Base-by-base conservation (phyloP, 176 grass and related monocot species). In the Chloris gayana region DNA sequence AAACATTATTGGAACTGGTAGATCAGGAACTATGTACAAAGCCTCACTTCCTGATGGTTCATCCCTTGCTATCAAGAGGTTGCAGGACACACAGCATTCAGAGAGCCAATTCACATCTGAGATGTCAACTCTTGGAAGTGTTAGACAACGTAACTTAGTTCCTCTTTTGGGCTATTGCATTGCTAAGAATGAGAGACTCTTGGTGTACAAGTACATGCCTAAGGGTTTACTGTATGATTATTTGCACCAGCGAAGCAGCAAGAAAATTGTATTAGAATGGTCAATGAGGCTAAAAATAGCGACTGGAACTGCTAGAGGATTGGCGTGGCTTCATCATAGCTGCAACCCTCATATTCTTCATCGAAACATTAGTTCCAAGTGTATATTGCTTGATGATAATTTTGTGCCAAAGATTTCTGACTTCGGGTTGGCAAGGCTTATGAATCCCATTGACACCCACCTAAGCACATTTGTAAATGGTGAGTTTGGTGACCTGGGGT, bases 391-490 rank as follows among this genome's bases (percentile, higher is more conserved):
- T 1, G 95, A 95, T 85, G 90, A 93, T 82, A 81, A 93, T 47
- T 89, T 87, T 41, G 86, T 91, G 27, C 88, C 95, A 51, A 98
- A 95, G 63, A 98, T 98, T 53, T 95, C 95, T 24, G 95, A 98
- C 74, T 98, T 98, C 46, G 95, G 95, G 17, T n/a, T 98, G 74
- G 95, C 95, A 73, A 88, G 90, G 89, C 92, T 94, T 64, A 98
- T 98, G 95, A 98, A 98, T 89, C 90, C 92, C 15, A 81, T 98
- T 35, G 92, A 98, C 67, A 98, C 95, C 31, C 95, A 94, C 86
- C 85, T 95, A 26, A 98, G 92, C 72, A 98, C 95, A 64, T 95
- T 98, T 41, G 86, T 95, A 31, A 93, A 91, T 15, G 92, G 92
- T 44, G 92, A 98, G 87, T 98, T 98, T 73, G 95, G 95, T 22